phyloP scores from a whole-genome alignment of 257 asterid genomes.

The Lycium ferocissimum region DNA sequence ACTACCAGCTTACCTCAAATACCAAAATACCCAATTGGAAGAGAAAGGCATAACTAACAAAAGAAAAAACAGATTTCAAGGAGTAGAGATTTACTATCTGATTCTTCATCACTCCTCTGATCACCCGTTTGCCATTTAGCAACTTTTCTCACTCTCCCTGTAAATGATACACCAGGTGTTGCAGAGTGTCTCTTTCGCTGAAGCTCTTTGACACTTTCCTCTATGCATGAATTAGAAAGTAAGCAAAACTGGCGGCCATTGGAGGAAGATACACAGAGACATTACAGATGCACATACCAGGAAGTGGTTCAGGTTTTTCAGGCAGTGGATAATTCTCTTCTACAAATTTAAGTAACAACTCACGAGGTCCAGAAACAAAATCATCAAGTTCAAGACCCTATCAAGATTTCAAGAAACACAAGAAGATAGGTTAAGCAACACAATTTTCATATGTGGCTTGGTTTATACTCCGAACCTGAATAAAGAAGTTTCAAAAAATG shows the following conservation, averaged over 20 bases:
- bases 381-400: slow-evolving; percentile 98
- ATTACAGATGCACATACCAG: slow-evolving; percentile 59
- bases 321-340: slow-evolving; percentile 97
- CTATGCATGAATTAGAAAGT: slow-evolving; percentile 49
- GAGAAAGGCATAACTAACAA: background rate
- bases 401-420: slow-evolving; percentile 36
- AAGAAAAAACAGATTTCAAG: slow-evolving; percentile 5
- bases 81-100: slow-evolving; percentile 63
- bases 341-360: slow-evolving; percentile 89
- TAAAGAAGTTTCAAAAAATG: background rate
- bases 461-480: slow-evolving; percentile 17
- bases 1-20: background rate
- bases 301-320: slow-evolving; percentile 85
- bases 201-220: slow-evolving; percentile 85
- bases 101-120: slow-evolving; percentile 84
- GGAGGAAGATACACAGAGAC: slow-evolving; percentile 37
- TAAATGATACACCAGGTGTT: slow-evolving; percentile 74
- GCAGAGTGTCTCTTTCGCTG: slow-evolving; percentile 91
- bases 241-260: slow-evolving; percentile 32
- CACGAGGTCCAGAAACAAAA: slow-evolving; percentile 98
- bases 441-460: slow-evolving; percentile 29
- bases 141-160: slow-evolving; percentile 86
- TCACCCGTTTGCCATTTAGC: slow-evolving; percentile 81
- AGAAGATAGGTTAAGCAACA: slow-evolving; percentile 42
- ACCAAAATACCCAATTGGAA: background rate